phyloP scores from a whole-genome alignment of 169 alveolate genomes.

The Eimeria necatrix region DNA sequence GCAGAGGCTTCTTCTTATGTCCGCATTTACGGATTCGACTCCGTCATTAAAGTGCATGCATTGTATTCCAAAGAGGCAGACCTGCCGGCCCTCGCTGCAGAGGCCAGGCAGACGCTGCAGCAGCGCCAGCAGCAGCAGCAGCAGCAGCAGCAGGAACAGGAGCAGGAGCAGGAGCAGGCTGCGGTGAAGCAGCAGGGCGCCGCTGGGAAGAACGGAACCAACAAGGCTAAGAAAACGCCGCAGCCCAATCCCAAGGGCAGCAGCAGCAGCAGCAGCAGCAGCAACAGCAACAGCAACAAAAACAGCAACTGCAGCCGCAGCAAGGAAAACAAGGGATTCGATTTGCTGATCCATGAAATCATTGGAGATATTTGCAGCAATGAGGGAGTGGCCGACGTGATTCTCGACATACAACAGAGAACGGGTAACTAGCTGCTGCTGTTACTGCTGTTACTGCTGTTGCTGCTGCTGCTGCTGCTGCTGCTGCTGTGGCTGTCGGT shows the following conservation, averaged over 20 bases:
- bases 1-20: conserved; percentile 70
- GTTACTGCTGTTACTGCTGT: background rate
- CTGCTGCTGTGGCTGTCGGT: background rate
- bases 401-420: conserved; percentile 70
- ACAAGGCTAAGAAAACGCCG: background rate
- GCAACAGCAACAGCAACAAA: background rate
- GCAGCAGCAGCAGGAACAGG: background rate
- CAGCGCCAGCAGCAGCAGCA: background rate
- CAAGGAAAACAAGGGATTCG: background rate
- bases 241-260: background rate
- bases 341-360: conserved; percentile 72
- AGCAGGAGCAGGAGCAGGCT: background rate
- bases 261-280: conserved; percentile 23
- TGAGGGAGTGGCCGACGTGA: conserved; percentile 82
- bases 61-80: conserved; percentile 61
- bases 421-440: conserved; percentile 54
- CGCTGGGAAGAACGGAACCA: background rate
- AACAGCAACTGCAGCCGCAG: background rate
- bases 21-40: conserved; percentile 72
- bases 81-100: conserved; percentile 35
- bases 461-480: background rate
- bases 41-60: background rate
- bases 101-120: background rate
- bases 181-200: background rate
- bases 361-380: conserved; percentile 79